These are phyloP conservation scores for Escallonia rubra DNA, from an alignment of 129 eudicot genomes.

Conservation along the genomic window DNA sequence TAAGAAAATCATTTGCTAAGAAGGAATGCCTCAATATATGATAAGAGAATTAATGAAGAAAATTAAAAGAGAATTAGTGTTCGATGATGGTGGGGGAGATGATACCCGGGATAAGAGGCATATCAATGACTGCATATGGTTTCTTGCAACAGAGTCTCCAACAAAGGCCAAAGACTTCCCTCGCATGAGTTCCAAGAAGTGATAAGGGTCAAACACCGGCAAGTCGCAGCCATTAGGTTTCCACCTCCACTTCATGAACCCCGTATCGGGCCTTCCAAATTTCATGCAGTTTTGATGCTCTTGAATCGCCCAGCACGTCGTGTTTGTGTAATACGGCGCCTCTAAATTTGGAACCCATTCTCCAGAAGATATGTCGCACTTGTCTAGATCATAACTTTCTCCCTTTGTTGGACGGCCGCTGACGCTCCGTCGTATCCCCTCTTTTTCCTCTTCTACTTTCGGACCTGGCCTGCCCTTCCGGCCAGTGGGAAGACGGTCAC, in stretches of 20 bases:
- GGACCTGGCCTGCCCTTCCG: no score
- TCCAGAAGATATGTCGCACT: conserved; percentile 60
- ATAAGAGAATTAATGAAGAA: no score
- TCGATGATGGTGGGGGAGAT: no score
- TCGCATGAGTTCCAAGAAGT: conserved; percentile 56
- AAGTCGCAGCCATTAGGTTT: conserved; percentile 65
- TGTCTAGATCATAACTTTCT: not conserved
- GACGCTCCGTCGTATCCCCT: no score
- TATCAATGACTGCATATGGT: conserved; percentile 80
- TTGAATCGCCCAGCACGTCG: conserved; percentile 58
- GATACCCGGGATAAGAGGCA: conserved; percentile 68
- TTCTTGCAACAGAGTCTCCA: conserved; percentile 84
- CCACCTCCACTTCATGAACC: conserved; percentile 79
- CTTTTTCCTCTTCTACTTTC: no score
- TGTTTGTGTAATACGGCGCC: conserved; percentile 68
- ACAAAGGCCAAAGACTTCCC: conserved; percentile 82
- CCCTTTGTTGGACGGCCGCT: no score
- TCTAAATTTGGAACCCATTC: conserved; percentile 67
- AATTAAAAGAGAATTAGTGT: no score
- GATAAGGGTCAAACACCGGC: conserved; percentile 48
- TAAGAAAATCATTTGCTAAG: no score
- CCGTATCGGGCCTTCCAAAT: conserved; percentile 58
- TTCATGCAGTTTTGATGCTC: conserved; percentile 81
- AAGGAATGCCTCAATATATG: no score
- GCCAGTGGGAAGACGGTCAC: no score